Percentiles rank a stretch among this genome's conserved stretches.
Evolutionary conservation across 1,284 basidiomycete genomes (phyloP).

Genomic region (Meira nashicola): DNA sequence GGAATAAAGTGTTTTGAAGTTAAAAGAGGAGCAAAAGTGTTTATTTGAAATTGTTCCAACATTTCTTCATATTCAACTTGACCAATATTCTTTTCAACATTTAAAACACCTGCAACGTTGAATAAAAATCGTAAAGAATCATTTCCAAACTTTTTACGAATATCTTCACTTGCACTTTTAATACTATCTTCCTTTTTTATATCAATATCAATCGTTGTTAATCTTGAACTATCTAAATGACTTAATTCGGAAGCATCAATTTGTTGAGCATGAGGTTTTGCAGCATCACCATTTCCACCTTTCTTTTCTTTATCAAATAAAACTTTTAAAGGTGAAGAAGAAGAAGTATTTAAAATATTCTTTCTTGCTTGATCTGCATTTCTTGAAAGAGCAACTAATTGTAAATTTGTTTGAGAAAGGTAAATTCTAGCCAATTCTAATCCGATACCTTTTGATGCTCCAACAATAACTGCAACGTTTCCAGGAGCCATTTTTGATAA

Average conservation of each 20-base stretch:
- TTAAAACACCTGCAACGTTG: constrained; percentile 56
- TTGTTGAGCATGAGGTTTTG: not conserved
- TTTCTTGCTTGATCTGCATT: constrained; percentile 45
- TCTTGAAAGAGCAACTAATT: constrained; percentile 56
- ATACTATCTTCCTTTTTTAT: constrained; percentile 54
- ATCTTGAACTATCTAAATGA: constrained; percentile 29
- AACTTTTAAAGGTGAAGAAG: not conserved
- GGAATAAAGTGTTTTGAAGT: constrained; percentile 58
- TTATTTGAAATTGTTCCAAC: constrained; percentile 55
- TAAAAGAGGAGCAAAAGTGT: constrained; percentile 57
- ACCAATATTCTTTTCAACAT: constrained; percentile 61
- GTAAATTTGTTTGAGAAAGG: constrained; percentile 53
- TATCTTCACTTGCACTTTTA: constrained; percentile 50
- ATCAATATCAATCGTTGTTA: constrained; percentile 55
- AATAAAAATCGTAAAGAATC: constrained; percentile 54
- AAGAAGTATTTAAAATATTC: constrained; percentile 37
- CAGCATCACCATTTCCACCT: not conserved
- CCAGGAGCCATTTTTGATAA: constrained; percentile 8
- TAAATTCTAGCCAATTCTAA: constrained; percentile 35
- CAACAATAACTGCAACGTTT: constrained; percentile 41
- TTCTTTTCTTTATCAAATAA: constrained; percentile 5
- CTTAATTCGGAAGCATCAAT: constrained; percentile 4
- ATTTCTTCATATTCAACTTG: constrained; percentile 59
- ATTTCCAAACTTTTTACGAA: constrained; percentile 54
- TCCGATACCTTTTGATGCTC: constrained; percentile 33